Base-by-base conservation (phyloP, 2,329 filamentous ascomycete genomes). In the Beauveria bassiana region DNA sequence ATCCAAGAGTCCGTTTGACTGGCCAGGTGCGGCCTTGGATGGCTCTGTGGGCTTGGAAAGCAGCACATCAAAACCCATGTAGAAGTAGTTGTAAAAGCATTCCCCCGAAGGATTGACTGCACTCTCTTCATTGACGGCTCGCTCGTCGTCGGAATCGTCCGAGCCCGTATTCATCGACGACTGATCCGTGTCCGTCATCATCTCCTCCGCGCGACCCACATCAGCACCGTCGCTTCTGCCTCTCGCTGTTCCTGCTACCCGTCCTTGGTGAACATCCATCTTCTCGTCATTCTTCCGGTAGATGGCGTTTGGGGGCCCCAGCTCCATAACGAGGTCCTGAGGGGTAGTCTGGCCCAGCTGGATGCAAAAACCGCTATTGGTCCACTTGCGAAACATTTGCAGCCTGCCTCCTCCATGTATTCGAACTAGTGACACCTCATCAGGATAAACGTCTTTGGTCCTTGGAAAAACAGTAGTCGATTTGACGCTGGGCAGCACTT, bases 71-170 rank as follows among this genome's bases (percentile, higher is more conserved):
- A 99, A 96, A 1, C 95, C 95, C 64, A 96, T 87, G 66, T 93
- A 89, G 71, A 97, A 99, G 73, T 99, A 99, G 72, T 98, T 98
- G 75, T 95, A 97, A 72, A 98, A 99, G 66, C 88, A 92, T 71
- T 96, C 91, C 4, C 86, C 83, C 1, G 86, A 84, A 3, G 86
- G 66, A 71, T 80, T 77, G 65, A 79, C 77, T 1, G 78, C 76
- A 3, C 77, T 71, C 34, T 84, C 82, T 34, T 86, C 86, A 49
- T 85, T 82, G 18, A 85, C 71, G 3, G 77, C 81, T 62, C 83
- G 83, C 56, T 84, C 84, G 24, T 83, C 79, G 40, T 80, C 82
- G 24, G 81, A 81, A 28, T 90, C 88, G 69, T 91, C 89, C 1
- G 86, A 89, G 31, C 82, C 82, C 1, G 87, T 88, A 65, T 89